phyloP scores from a whole-genome alignment of 164 flowering plant species.

The Vitis vinifera region DNA sequence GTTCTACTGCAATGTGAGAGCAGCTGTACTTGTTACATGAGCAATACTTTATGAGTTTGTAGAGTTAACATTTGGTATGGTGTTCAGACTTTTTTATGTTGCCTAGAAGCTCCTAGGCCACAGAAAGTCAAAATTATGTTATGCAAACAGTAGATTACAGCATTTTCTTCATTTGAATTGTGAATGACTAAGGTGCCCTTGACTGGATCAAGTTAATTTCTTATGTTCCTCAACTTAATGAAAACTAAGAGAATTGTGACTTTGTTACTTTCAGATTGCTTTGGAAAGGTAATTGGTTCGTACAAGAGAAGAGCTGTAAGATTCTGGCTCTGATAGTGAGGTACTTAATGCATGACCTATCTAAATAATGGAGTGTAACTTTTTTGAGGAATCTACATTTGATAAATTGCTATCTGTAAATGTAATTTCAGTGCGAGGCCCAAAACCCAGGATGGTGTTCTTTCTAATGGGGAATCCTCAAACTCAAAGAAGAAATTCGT shows the following conservation, averaged over 20 bases:
- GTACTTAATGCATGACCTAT: constrained; percentile 30
- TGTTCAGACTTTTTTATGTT: too few species aligned
- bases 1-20: too few species aligned
- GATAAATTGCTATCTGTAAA: not conserved
- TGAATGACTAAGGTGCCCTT: not conserved
- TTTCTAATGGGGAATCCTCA: constrained; percentile 69
- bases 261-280: constrained; percentile 68
- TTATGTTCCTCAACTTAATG: not conserved
- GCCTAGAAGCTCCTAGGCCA: too few species aligned
- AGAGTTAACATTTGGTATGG: too few species aligned
- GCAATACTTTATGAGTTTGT: too few species aligned
- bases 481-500: constrained; percentile 56
- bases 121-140: too few species aligned
- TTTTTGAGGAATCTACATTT: not conserved
- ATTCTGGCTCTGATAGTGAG: constrained; percentile 74
- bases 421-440: constrained; percentile 67
- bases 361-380: not conserved
- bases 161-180: not conserved
- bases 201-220: not conserved
- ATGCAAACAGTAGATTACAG: not conserved
- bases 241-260: constrained; percentile 7
- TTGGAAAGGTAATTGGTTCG: constrained; percentile 94
- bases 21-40: too few species aligned
- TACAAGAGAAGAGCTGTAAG: constrained; percentile 95
- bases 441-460: constrained; percentile 36